Evolutionary conservation across 257 asterid genomes (phyloP).

Genomic region (Solanum tarapatanum): DNA sequence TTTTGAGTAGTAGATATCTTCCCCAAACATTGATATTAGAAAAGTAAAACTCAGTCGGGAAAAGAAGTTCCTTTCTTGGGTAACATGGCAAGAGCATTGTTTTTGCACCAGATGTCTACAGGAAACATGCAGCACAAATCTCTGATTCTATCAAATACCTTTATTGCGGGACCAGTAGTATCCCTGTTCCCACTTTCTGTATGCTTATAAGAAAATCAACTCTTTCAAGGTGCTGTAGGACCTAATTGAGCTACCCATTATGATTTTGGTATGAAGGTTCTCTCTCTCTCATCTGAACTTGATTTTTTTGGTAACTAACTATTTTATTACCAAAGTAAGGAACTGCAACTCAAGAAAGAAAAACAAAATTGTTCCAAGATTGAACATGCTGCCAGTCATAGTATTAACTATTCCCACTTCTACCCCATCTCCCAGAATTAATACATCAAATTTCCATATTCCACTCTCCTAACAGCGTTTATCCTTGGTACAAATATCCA

Average conservation of each 20-base stretch:
- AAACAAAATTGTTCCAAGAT: neutral
- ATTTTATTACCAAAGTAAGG: too few relatives aligned
- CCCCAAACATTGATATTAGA: neutral
- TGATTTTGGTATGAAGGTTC: too few relatives aligned
- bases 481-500: neutral
- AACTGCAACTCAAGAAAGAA: neutral
- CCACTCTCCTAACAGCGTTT: neutral
- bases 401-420: neutral
- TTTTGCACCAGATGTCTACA: neutral
- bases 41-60: neutral
- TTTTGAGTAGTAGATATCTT: neutral
- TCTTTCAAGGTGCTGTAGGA: neutral
- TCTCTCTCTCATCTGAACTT: too few relatives aligned
- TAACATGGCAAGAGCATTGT: neutral
- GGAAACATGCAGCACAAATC: neutral
- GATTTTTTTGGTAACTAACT: too few relatives aligned
- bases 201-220: neutral
- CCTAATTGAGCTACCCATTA: neutral
- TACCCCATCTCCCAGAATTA: neutral
- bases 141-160: neutral
- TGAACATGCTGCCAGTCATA: neutral
- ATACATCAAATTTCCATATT: neutral
- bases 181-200: neutral
- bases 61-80: neutral
- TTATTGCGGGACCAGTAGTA: neutral